Base-by-base conservation (phyloP, 1,139 yeast species). In the Arxiozyma bovina region DNA sequence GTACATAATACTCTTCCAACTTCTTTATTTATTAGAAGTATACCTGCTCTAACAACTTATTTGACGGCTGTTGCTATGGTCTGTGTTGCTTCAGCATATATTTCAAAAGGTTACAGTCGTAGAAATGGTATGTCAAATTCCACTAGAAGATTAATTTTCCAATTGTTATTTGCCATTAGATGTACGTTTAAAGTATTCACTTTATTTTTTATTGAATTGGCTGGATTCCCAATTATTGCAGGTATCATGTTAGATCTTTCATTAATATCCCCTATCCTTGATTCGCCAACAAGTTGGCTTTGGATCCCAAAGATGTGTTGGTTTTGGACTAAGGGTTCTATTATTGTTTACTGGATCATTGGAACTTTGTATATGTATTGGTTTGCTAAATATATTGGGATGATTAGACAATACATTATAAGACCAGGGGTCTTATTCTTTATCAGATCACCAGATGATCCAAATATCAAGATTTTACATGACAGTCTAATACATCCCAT, bases 371-470 rank as follows among this genome's bases (percentile, higher is more conserved):
- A 89, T 72, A 91, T 94, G 98, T 83, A 86, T 59, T 75, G 82
- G 63, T 83, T 93, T 72, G 96, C 98, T 1, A 73, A 86, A 51
- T 93, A 82, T 70, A 91, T 93, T 43, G 88, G 95, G 6, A 85
- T 90, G 89, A 78, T 85, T 42, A 77, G 99, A 59, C 74, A 78
- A 46, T 73, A 75, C 54, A 83, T 90, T 46, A 77, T 93, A 60
- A 80, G 99, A 54, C 85, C 88, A 0, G 99, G 99, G 7, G 96
- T 89, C 2, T 74, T 93, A 48, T 93, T 82, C 70, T 93, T 94
- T 71, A 87, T 94, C 55, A 78, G 96, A 60, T 90, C 96, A 40
- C 96, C 97, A 2, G 96, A 91, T 62, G 97, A 93, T 66, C 96
- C 96, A 38, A 86, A 89, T 62, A 84, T 90, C 47, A 81, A 93